Evolutionary conservation across 306 rosid species (phyloP).

Genomic region (Medicago lupulina): DNA sequence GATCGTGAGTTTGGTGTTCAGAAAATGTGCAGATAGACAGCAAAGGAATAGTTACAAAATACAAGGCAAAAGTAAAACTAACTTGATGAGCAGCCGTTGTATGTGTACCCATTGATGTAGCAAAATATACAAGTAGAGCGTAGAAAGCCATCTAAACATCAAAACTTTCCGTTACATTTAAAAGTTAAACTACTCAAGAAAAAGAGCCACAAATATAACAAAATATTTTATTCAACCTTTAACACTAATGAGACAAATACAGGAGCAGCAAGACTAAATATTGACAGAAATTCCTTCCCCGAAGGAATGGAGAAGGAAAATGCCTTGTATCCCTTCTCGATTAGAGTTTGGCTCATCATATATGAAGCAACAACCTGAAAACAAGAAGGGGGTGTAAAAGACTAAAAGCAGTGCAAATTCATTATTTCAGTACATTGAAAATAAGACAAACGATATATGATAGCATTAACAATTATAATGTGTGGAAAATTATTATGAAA

Average conservation of each 20-base stretch:
- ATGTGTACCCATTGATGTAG: slow-evolving; percentile 50
- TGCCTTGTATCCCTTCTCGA: slow-evolving; percentile 65
- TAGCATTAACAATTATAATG: slow-evolving; percentile 18
- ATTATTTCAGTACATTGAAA: slow-evolving; percentile 1
- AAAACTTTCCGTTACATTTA: slow-evolving; percentile 31
- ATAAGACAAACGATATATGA: slow-evolving; percentile 3
- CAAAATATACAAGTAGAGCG: slow-evolving; percentile 52
- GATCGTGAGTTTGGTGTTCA: slow-evolving; percentile 19
- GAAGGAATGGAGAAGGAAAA: slow-evolving; percentile 69
- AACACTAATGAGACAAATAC: slow-evolving; percentile 72
- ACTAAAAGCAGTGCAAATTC: background rate
- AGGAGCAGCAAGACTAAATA: slow-evolving; percentile 70
- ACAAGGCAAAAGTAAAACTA: slow-evolving; percentile 25
- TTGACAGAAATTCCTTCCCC: slow-evolving; percentile 51
- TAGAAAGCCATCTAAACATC: slow-evolving; percentile 53
- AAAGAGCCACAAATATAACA: slow-evolving; percentile 15
- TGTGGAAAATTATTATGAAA: background rate
- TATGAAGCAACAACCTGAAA: slow-evolving; percentile 70
- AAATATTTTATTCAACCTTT: slow-evolving; percentile 54
- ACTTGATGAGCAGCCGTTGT: slow-evolving; percentile 53
- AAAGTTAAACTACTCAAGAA: slow-evolving; percentile 14
- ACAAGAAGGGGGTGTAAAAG: slow-evolving; percentile 2
- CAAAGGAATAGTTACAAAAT: slow-evolving; percentile 28
- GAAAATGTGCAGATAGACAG: slow-evolving; percentile 29
- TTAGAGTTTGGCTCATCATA: slow-evolving; percentile 70